Percentiles rank a stretch among this genome's conserved stretches.
These are phyloP conservation scores for Trichoderma hamatum DNA, from an alignment of 2,329 filamentous ascomycete genomes.

Conservation along the genomic window DNA sequence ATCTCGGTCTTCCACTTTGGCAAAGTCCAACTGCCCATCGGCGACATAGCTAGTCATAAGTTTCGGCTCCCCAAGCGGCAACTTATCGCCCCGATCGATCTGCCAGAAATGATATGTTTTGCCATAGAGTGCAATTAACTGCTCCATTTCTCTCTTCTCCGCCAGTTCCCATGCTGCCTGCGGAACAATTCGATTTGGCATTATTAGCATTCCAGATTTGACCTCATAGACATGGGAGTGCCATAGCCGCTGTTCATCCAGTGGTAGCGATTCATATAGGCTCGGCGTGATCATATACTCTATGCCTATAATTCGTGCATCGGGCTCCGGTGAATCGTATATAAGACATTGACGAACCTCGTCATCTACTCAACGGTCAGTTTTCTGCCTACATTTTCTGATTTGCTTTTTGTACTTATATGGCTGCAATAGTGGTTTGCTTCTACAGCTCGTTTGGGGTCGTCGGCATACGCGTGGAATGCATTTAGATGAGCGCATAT, in stretches of 20 bases:
- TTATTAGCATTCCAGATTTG: conserved; percentile 77
- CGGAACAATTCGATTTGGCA: conserved; percentile 66
- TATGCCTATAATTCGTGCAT: conserved; percentile 76
- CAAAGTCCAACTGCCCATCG: conserved; percentile 54
- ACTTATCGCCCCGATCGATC: conserved; percentile 69
- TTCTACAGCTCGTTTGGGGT: conserved; percentile 70
- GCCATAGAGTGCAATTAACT: conserved; percentile 74
- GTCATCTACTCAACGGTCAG: conserved; percentile 35
- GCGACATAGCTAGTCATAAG: conserved; percentile 58
- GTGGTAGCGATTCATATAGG: conserved; percentile 67
- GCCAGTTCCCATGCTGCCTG: conserved; percentile 70
- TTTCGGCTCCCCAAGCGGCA: conserved; percentile 56
- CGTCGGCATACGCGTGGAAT: conserved; percentile 81
- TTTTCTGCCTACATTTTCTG: conserved; percentile 45
- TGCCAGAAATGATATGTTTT: conserved; percentile 90
- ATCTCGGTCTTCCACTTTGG: conserved; percentile 51
- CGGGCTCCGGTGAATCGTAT: conserved; percentile 70
- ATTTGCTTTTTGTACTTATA: conserved; percentile 48
- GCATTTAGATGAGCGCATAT: conserved; percentile 84
- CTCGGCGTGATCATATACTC: conserved; percentile 83
- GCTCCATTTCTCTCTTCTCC: conserved; percentile 79
- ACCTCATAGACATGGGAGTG: conserved; percentile 77
- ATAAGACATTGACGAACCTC: conserved; percentile 85
- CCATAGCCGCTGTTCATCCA: conserved; percentile 74
- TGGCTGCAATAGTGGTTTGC: conserved; percentile 86